Evolutionary conservation across 202 grass and related monocot species (phyloP), one percentile per base, ranked within the genome.

Genomic region (Panicum hallii): DNA sequence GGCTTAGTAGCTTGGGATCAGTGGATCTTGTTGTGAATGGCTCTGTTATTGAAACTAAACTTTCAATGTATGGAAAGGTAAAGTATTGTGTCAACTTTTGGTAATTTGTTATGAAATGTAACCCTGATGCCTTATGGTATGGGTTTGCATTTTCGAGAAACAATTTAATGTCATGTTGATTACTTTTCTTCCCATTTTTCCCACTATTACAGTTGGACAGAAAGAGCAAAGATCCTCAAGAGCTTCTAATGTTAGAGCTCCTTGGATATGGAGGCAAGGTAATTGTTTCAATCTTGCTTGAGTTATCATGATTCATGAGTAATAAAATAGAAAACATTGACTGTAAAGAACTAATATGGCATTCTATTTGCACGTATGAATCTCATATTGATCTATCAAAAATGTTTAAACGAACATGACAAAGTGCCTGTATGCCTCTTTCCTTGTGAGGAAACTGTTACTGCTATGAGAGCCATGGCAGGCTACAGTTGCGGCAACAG

Each of bases 11-110:
- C 83, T 87, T 92, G 80, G 93, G 83, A 68, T 88, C 90, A 84
- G 91, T 91, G 81, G 91, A 99, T 82, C 92, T 99, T 91, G 84
- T 99, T 86, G 87, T 99, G 47, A 99, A 92, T 92, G 96, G 93
- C 14, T 91, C 88, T 83, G 88, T 99, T 79, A 82, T 99, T 77
- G 96, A 95, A 89, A 95, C 86, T 54, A 99, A 94, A 84, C 79
- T 99, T 83, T 95, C 88, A 53, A 22, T 99, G 26, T 94, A 99
- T 80, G 93, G 91, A 84, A 95, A 94, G 84, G 96, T 99, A 91
- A 87, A 48, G 36, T 83, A 56, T 56, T 79, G 23, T 57, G 5
- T 85, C 53, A 36, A 71, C 49, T 75, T 61, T 70, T 79, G 46
- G 44, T 91, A 63, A 28, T 43, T 74, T 82, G 1, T 67, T 75